Conservation (phyloP, 805 yeast genomes). For the Wickerhamomyces rabaulensis region DNA sequence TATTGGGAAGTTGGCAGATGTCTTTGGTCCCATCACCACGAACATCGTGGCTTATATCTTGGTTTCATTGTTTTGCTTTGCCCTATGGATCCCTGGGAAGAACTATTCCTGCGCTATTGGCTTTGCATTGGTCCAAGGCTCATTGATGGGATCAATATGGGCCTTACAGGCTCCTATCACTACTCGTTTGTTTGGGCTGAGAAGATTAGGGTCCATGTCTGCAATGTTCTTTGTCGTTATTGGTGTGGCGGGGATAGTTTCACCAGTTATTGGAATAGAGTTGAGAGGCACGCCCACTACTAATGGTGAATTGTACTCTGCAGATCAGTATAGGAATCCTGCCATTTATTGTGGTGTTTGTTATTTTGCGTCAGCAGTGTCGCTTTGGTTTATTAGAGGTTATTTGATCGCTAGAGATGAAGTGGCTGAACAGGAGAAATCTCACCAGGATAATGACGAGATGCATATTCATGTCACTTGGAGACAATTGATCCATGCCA, state of each 20-base stretch:
- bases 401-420: slow-evolving; percentile 47
- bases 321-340: slow-evolving; percentile 46
- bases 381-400: slow-evolving; percentile 43
- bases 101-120: slow-evolving; percentile 49
- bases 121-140: slow-evolving; percentile 47
- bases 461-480: slow-evolving; percentile 14
- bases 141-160: slow-evolving; percentile 58
- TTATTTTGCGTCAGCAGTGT: slow-evolving; percentile 39
- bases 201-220: slow-evolving; percentile 46
- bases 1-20: slow-evolving; percentile 45
- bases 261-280: slow-evolving; percentile 55
- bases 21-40: slow-evolving; percentile 44
- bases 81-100: slow-evolving; percentile 52
- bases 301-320: slow-evolving; percentile 21
- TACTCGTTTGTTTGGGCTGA: slow-evolving; percentile 48
- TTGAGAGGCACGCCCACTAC: slow-evolving; percentile 31
- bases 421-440: slow-evolving; percentile 17
- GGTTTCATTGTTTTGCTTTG: slow-evolving; percentile 35
- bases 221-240: slow-evolving; percentile 30
- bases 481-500: not conserved
- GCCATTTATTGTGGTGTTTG: slow-evolving; percentile 52
- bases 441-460: slow-evolving; percentile 22
- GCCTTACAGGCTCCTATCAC: slow-evolving; percentile 42
- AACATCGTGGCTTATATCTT: slow-evolving; percentile 32
- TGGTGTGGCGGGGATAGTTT: slow-evolving; percentile 12